phyloP scores from a whole-genome alignment of 331 rosid genomes.

The Quercus phellos region DNA sequence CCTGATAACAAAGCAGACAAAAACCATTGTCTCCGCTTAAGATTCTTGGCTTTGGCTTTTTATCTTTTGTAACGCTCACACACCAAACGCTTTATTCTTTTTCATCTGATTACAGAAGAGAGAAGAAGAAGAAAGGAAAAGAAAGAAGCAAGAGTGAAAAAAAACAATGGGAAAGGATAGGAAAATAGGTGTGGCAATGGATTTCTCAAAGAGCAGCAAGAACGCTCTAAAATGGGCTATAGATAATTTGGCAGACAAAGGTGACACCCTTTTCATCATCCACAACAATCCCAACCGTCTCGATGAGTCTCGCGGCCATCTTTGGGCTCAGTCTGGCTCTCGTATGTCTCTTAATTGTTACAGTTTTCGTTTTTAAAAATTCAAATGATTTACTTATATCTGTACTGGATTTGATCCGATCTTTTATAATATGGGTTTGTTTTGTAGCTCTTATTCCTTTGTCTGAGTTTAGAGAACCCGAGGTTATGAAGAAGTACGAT shows the following conservation, averaged over 20 bases:
- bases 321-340: slow-evolving; percentile 59
- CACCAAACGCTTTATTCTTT: background rate
- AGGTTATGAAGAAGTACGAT: slow-evolving; percentile 42
- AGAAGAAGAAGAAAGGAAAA: background rate
- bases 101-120: background rate
- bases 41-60: background rate
- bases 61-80: background rate
- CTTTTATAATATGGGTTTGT: background rate
- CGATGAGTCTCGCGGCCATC: slow-evolving; percentile 43
- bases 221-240: slow-evolving; percentile 82
- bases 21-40: background rate
- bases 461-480: slow-evolving; percentile 51
- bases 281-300: slow-evolving; percentile 42
- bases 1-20: too few species aligned
- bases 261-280: slow-evolving; percentile 64
- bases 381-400: background rate
- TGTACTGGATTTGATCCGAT: background rate
- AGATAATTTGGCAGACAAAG: slow-evolving; percentile 71
- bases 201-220: slow-evolving; percentile 78
- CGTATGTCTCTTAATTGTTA: slow-evolving; percentile 35
- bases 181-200: slow-evolving; percentile 75
- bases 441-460: slow-evolving; percentile 73
- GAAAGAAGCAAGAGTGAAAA: slow-evolving; percentile 6
- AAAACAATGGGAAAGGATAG: slow-evolving; percentile 64
- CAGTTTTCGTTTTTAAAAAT: too few species aligned